These are phyloP conservation scores for Penicillium occitanis DNA, from an alignment of 2,329 filamentous ascomycete genomes.

Conservation along the genomic window DNA sequence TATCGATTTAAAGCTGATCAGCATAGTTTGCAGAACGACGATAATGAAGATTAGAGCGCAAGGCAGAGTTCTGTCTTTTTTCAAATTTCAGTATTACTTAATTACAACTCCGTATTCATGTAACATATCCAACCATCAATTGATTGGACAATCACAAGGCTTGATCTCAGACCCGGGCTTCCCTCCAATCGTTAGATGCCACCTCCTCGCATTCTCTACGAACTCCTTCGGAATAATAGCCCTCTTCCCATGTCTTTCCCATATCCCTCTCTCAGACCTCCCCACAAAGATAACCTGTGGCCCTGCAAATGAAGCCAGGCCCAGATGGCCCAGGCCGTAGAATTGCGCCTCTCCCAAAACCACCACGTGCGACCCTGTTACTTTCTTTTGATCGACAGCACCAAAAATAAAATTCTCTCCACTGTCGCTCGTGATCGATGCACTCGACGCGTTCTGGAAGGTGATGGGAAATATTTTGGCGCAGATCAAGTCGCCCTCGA, in stretches of 20 bases:
- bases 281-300: constrained; percentile 14
- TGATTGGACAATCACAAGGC: constrained; percentile 7
- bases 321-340: constrained; percentile 5
- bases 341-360: constrained; percentile 8
- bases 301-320: background rate
- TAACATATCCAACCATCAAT: background rate
- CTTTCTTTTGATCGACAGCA: background rate
- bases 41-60: background rate
- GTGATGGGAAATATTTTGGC: constrained; percentile 14
- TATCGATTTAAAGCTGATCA: background rate
- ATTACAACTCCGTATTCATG: background rate
- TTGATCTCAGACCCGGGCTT: constrained; percentile 10
- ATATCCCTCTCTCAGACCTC: background rate
- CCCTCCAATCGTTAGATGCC: constrained; percentile 16
- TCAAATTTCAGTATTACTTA: background rate
- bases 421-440: background rate
- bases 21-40: background rate
- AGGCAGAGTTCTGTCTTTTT: background rate
- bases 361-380: constrained; percentile 11
- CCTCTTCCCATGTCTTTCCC: constrained; percentile 11
- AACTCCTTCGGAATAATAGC: constrained; percentile 2
- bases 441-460: background rate
- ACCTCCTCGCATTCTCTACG: background rate
- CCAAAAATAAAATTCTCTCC: constrained; percentile 6
- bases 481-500: constrained; percentile 9